Base-by-base conservation (phyloP, 495 filamentous ascomycete genomes). In the Podospora conica region DNA sequence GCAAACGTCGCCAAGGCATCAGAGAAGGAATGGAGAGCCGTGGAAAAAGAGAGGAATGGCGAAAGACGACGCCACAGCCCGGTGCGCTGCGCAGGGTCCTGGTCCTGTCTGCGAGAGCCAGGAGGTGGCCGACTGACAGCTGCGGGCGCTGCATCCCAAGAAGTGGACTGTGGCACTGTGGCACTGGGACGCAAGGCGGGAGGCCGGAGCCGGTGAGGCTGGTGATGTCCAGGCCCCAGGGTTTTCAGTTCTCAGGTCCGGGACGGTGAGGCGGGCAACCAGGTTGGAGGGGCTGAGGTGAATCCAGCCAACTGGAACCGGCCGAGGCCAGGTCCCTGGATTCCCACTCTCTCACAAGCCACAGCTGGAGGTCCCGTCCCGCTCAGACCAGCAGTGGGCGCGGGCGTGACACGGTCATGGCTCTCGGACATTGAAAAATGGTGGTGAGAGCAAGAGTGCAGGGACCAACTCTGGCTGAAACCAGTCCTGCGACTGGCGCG, bases 391-490 rank as follows among this genome's bases (percentile, higher is more conserved):
- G 63, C 27, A 3, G 9, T 3, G 40, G 33, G 33, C 33, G 33
- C 2, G 11, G 31, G 12, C 31, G 11, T 12, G n/a, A n/a, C n/a
- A n/a, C n/a, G n/a, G n/a, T 28, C 27, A 9, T 1, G 40, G 40
- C 40, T 48, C 63, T 58, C 63, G 63, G 63, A 64, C 63, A 23
- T 27, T 31, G 40, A 8, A 48, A 48, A 48, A 48, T n/a, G n/a
- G n/a, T n/a, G n/a, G n/a, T n/a, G n/a, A n/a, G n/a, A n/a, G n/a
- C n/a, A 61, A 55, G 60, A 29, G 67, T 54, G 67, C 59, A 66
- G 68, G 68, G 68, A 64, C 68, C 68, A 69, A 59, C 60, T 59
- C 22, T 64, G 64, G 57, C 64, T 69, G 68, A 69, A 69, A 69
- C 68, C 24, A 8, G 31, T 55, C 61, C 48, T 63, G 64, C 58